These are phyloP conservation scores for Mucor lusitanicus DNA, from an alignment of 371 early-diverging fungal genomes.

Conservation along the genomic window DNA sequence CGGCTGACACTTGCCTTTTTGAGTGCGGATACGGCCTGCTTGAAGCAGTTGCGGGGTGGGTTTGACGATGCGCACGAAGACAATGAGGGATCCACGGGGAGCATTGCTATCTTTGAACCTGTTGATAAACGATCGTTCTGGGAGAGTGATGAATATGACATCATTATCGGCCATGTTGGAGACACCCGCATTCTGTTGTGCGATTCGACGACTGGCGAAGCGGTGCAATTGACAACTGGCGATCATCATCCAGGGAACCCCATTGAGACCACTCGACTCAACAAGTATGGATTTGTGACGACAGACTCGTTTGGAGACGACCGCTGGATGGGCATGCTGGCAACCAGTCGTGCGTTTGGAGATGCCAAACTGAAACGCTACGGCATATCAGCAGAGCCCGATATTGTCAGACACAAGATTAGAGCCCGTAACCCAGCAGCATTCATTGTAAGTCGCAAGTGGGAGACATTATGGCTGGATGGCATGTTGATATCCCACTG, in stretches of 20 bases:
- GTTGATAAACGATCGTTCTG: conserved; percentile 58
- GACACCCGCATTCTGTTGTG: conserved; percentile 65
- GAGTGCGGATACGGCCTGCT: conserved; percentile 47
- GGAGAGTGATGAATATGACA: conserved; percentile 57
- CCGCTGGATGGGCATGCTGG: conserved; percentile 68
- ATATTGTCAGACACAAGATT: conserved; percentile 53
- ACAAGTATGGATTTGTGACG: conserved; percentile 63
- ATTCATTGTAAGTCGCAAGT: conserved; percentile 31
- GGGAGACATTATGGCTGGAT: background rate
- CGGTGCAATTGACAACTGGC: conserved; percentile 52
- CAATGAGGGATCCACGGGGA: conserved; percentile 63
- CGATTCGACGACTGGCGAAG: conserved; percentile 56
- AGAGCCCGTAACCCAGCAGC: conserved; percentile 43
- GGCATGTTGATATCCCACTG: background rate
- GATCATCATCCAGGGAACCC: conserved; percentile 70
- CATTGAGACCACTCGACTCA: conserved; percentile 55
- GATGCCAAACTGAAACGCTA: conserved; percentile 72
- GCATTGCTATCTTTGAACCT: conserved; percentile 60
- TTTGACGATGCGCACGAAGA: conserved; percentile 31
- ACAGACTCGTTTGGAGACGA: conserved; percentile 83
- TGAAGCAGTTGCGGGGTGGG: conserved; percentile 15
- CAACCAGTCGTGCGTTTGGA: conserved; percentile 76
- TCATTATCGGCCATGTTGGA: conserved; percentile 65
- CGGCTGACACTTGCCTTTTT: conserved; percentile 57
- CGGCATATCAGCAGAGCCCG: conserved; percentile 79